Conservation (phyloP, 2,329 filamentous ascomycete species). For the Epichloe hybrida region DNA sequence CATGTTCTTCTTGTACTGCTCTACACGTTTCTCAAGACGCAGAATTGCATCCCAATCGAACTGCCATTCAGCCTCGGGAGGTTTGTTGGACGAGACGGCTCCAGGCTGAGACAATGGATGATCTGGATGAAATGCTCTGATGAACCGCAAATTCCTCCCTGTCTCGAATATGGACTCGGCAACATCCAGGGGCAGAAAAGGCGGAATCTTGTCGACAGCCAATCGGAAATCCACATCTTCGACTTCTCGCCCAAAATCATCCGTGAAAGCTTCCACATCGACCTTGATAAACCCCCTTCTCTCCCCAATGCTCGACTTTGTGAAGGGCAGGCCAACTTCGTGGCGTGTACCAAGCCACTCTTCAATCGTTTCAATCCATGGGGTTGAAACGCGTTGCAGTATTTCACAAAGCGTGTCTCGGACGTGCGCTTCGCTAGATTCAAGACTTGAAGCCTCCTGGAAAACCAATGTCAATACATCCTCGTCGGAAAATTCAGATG, state of each 20-base stretch:
- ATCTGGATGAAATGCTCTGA: constrained; percentile 55
- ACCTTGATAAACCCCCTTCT: constrained; percentile 49
- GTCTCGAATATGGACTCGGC: constrained; percentile 64
- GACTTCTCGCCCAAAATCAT: constrained; percentile 45
- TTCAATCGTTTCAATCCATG: constrained; percentile 54
- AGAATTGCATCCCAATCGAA: constrained; percentile 61
- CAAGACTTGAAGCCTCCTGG: constrained; percentile 45
- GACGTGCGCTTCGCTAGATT: constrained; percentile 49
- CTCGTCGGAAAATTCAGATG: constrained; percentile 38
- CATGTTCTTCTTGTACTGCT: constrained; percentile 20
- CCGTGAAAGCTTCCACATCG: constrained; percentile 37
- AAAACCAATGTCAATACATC: constrained; percentile 49
- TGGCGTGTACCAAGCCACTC: constrained; percentile 61
- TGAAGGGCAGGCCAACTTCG: constrained; percentile 41
- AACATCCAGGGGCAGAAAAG: constrained; percentile 58
- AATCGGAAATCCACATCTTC: constrained; percentile 49
- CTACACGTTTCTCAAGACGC: constrained; percentile 45
- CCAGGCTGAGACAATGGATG: constrained; percentile 51
- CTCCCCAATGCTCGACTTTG: constrained; percentile 29
- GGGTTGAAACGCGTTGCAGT: constrained; percentile 45
- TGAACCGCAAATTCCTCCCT: constrained; percentile 60
- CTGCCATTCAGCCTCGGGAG: constrained; percentile 51
- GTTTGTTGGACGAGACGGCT: constrained; percentile 29
- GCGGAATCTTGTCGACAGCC: constrained; percentile 51
- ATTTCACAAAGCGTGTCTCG: constrained; percentile 54